Conservation (phyloP, 768 basidiomycete species). For the Leccinum imitatum region DNA sequence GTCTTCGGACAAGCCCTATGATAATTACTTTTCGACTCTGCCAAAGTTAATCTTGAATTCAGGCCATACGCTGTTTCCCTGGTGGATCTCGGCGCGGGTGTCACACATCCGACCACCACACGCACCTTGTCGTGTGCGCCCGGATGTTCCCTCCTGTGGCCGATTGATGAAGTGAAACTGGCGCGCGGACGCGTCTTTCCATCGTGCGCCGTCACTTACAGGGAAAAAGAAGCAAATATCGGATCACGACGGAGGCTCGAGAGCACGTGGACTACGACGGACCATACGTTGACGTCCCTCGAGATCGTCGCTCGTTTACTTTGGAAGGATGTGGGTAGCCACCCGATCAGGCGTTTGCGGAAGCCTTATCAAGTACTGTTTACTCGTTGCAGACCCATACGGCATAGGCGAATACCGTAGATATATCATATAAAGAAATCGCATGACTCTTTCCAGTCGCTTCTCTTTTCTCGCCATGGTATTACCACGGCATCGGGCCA, state of each 20-base stretch:
- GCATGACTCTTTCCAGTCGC: neutral
- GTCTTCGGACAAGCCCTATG: slow-evolving; percentile 14
- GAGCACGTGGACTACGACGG: slow-evolving; percentile 4
- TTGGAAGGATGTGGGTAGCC: slow-evolving; percentile 26
- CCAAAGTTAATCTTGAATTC: slow-evolving; percentile 29
- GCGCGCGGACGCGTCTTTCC: neutral
- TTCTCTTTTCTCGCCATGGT: neutral
- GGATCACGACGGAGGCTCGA: slow-evolving; percentile 7
- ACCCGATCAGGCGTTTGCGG: slow-evolving; percentile 17
- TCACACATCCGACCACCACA: neutral
- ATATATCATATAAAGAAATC: slow-evolving; percentile 5
- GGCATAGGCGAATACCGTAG: slow-evolving; percentile 14
- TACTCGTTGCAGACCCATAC: slow-evolving; percentile 2
- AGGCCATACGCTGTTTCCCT: slow-evolving; percentile 4
- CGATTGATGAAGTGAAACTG: neutral
- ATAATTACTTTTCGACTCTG: slow-evolving; percentile 8
- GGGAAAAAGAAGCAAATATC: slow-evolving; percentile 8
- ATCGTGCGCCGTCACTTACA: neutral
- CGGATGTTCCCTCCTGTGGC: neutral
- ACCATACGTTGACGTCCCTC: slow-evolving; percentile 11
- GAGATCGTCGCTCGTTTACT: slow-evolving; percentile 13
- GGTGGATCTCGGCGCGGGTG: slow-evolving; percentile 15
- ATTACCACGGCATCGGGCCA: neutral
- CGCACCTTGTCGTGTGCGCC: neutral
- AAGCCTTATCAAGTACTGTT: slow-evolving; percentile 3